Evolutionary conservation across 2,329 filamentous ascomycete genomes (phyloP).

Genomic region (Pseudogymnoascus sp.): DNA sequence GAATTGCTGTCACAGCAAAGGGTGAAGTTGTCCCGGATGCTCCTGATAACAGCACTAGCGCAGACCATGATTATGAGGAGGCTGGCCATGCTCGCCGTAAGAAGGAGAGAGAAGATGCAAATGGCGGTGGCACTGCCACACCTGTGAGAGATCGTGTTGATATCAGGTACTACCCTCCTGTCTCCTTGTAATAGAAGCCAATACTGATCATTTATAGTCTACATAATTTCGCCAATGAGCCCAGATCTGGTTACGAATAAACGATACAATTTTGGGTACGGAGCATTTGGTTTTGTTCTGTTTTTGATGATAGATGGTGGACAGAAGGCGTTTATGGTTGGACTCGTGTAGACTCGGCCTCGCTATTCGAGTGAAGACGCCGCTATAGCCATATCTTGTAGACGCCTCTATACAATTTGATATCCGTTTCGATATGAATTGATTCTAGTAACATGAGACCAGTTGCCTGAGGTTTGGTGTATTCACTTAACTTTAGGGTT

Average conservation of each 20-base stretch:
- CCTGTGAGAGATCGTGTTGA: constrained; percentile 28
- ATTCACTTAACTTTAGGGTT: background rate
- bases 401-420: constrained; percentile 4
- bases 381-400: constrained; percentile 3
- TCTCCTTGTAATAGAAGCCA: background rate
- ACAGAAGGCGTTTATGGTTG: constrained; percentile 2
- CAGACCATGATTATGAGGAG: constrained; percentile 12
- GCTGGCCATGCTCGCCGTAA: constrained; percentile 18
- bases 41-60: constrained; percentile 8
- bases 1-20: constrained; percentile 43
- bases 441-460: background rate
- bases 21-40: constrained; percentile 46
- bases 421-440: constrained; percentile 1
- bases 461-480: background rate
- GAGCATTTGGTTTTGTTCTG: constrained; percentile 4
- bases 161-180: constrained; percentile 23
- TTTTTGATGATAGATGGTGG: constrained; percentile 7
- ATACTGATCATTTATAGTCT: constrained; percentile 16
- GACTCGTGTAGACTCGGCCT: constrained; percentile 2
- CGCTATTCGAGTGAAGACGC: constrained; percentile 6
- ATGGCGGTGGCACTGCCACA: constrained; percentile 14
- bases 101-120: constrained; percentile 19
- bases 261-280: constrained; percentile 4
- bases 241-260: constrained; percentile 22
- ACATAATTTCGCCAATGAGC: constrained; percentile 25